Percentiles rank a stretch among this genome's conserved stretches.
phyloP scores from a whole-genome alignment of 345 rosid species.

The Arabis alpina region DNA sequence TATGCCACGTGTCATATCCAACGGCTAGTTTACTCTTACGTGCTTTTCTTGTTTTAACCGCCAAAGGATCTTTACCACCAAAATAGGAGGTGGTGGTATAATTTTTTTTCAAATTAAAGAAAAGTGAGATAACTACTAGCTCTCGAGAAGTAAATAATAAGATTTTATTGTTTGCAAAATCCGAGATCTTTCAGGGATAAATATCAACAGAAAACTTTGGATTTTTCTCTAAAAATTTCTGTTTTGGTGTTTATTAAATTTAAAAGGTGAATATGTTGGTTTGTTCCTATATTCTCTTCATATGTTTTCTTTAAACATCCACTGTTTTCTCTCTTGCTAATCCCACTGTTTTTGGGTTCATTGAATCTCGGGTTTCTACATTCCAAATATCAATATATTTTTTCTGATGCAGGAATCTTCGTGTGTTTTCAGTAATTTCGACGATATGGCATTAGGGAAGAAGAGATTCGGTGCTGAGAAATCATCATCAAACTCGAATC shows the following conservation, averaged over 20 bases:
- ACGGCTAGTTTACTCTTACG: conserved; percentile 12
- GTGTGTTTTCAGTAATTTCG: background rate
- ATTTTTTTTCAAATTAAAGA: background rate
- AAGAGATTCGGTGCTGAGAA: conserved; percentile 37
- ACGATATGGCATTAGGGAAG: conserved; percentile 53
- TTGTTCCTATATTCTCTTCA: conserved; percentile 24
- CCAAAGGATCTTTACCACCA: background rate
- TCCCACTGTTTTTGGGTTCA: conserved; percentile 23
- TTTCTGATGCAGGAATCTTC: conserved; percentile 15
- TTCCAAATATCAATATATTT: background rate
- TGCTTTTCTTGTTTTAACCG: conserved; percentile 3
- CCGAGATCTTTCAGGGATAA: background rate
- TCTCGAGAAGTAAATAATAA: too few relatives aligned
- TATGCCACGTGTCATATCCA: conserved; percentile 47
- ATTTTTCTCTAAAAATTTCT: background rate
- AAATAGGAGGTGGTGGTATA: background rate
- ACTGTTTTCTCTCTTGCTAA: conserved; percentile 12
- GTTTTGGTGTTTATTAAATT: background rate
- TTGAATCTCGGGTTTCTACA: conserved; percentile 4
- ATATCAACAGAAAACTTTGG: conserved; percentile 10
- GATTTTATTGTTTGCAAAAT: background rate
- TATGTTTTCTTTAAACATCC: conserved; percentile 27
- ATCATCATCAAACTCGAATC: conserved; percentile 23
- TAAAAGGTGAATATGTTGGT: background rate
- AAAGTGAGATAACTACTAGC: background rate